Base-by-base conservation (phyloP, 2,329 filamentous ascomycete genomes). In the Diplodia corticola region DNA sequence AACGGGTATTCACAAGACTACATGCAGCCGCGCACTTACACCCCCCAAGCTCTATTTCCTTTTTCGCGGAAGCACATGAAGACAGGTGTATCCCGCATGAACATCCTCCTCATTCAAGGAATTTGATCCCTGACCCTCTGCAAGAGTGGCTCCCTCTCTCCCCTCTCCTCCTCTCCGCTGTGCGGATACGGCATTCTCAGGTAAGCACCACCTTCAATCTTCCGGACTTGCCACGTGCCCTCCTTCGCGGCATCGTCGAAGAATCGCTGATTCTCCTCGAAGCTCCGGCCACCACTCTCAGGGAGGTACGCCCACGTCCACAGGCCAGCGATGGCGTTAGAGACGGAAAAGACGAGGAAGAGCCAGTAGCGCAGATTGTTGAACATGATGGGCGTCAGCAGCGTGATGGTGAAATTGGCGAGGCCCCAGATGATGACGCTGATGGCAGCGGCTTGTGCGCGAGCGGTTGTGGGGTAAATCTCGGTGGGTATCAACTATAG, bases 221-320 rank as follows among this genome's bases (percentile, higher is more conserved):
- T 83, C 26, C 71, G 72, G 1, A 88, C 86, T 30, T 78, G 75
- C 86, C 86, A 89, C 3, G 77, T 83, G 4, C 80, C 79, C 2
- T 80, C 79, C 53, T 85, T 78, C 51, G 75, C 77, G 2, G 86
- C 85, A 67, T 82, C 80, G 61, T 80, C 77, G 70, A 88, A 88
- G 74, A 87, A 88, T 63, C 81, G 77, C 72, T 86, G 83, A 68
- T 88, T 88, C 70, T 87, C 85, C 68, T 87, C 85, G 68, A 88
- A 88, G 57, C 81, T 84, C 28, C 86, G 72, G 0, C 85, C 84
- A 0, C 86, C 86, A 15, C 80, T 85, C 73, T 88, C 86, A 0
- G 85, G 86, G 7, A 77, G 73, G 65, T 80, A 82, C 0, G 82
- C 67, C 70, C 80, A 87, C 0, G 85, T 87, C 82, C 82, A 85